These are phyloP conservation scores for Mitragyna speciosa DNA, from an alignment of 257 asterid genomes.

Conservation along the genomic window DNA sequence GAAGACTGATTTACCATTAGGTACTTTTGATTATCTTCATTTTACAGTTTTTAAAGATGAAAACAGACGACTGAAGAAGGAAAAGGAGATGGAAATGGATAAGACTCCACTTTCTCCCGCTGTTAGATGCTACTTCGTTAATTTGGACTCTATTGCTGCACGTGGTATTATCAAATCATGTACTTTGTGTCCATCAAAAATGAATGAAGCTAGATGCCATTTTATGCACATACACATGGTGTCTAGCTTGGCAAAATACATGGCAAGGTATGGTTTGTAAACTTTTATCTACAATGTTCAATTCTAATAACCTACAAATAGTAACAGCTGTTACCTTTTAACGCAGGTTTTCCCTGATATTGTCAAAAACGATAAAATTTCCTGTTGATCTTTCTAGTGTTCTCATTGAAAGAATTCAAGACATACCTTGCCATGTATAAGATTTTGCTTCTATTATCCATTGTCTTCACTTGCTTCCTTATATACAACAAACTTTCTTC, in stretches of 20 bases:
- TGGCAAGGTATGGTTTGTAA: constrained; percentile 58
- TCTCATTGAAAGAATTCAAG: constrained; percentile 47
- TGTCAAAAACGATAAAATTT: constrained; percentile 68
- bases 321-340: neutral
- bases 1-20: neutral
- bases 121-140: constrained; percentile 63
- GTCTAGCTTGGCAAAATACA: constrained; percentile 65
- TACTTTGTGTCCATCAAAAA: constrained; percentile 33
- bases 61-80: constrained; percentile 37
- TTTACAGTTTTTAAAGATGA: constrained; percentile 78
- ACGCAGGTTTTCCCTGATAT: constrained; percentile 75
- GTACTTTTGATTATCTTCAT: constrained; percentile 6
- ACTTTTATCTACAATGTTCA: neutral
- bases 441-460: constrained; percentile 16
- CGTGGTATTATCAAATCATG: constrained; percentile 23
- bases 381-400: constrained; percentile 54
- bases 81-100: constrained; percentile 33
- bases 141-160: constrained; percentile 39
- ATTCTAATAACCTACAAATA: neutral
- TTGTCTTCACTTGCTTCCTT: constrained; percentile 4
- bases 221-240: constrained; percentile 84
- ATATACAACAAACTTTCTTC: too few relatives aligned
- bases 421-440: constrained; percentile 61
- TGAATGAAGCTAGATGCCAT: constrained; percentile 55
- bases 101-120: constrained; percentile 22